Percentiles rank a stretch among this genome's conserved stretches.
These are phyloP conservation scores for Pachyrhizus erosus DNA, from an alignment of 306 rosid species.

Conservation along the genomic window DNA sequence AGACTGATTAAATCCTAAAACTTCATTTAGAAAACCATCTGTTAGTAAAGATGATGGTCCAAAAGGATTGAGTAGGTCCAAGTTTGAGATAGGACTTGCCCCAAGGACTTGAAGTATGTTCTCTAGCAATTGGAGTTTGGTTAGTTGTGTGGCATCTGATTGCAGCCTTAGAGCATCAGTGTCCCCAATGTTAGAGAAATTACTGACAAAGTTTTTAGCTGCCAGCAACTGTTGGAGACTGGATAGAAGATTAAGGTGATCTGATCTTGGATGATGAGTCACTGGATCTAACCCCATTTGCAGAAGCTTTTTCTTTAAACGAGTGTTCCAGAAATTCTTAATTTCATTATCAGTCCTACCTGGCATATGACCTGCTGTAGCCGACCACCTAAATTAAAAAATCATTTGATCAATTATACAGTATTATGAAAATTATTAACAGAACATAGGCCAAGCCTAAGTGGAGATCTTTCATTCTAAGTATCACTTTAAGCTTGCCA, in stretches of 20 bases:
- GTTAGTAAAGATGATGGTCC: constrained; percentile 43
- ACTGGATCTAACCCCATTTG: constrained; percentile 84
- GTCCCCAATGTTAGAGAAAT: constrained; percentile 45
- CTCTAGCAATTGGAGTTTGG: constrained; percentile 59
- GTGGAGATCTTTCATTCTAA: not conserved
- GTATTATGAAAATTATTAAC: not conserved
- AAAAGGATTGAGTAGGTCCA: constrained; percentile 48
- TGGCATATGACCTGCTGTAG: constrained; percentile 81
- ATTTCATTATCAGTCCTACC: constrained; percentile 88
- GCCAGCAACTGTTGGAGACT: constrained; percentile 60
- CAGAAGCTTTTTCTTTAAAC: constrained; percentile 72
- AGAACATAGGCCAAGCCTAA: not conserved
- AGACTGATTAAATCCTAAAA: constrained; percentile 42
- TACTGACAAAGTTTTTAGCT: constrained; percentile 45
- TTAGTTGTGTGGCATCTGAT: constrained; percentile 55
- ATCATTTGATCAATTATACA: not conserved
- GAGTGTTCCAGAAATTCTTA: constrained; percentile 89
- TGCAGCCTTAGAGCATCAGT: constrained; percentile 47
- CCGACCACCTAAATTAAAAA: constrained; percentile 67
- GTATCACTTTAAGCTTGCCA: not conserved
- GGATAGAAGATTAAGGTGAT: constrained; percentile 54
- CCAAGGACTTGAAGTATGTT: constrained; percentile 57
- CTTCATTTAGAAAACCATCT: constrained; percentile 43
- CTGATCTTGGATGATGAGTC: constrained; percentile 70
- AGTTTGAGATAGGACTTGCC: constrained; percentile 29